phyloP scores from a whole-genome alignment of 352 stramenopile genomes.

The Globisporangium parvum region DNA sequence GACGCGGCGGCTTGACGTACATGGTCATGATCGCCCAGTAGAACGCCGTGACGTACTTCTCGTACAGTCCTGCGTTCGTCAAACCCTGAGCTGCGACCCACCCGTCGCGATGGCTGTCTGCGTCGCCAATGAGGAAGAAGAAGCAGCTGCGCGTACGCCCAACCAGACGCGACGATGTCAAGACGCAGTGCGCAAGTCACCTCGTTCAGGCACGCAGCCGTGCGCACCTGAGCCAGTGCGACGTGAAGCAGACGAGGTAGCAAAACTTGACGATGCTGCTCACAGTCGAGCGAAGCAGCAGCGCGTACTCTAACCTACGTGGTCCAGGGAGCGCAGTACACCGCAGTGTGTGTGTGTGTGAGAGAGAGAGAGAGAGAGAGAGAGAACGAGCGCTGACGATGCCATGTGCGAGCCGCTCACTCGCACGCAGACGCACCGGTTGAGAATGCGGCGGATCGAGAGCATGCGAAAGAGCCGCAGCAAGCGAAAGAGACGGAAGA shows the following conservation, averaged over 20 bases:
- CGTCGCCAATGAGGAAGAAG: conserved; percentile 45
- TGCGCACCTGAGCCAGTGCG: conserved; percentile 55
- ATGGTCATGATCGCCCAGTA: conserved; percentile 73
- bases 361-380: too few species aligned
- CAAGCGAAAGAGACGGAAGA: conserved; percentile 58
- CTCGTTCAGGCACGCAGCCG: too few species aligned
- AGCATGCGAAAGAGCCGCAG: conserved; percentile 63
- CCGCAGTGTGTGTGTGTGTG: not conserved
- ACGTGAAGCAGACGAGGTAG: conserved; percentile 63
- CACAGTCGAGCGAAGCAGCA: conserved; percentile 70
- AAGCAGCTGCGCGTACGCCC: too few species aligned
- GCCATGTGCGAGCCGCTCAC: not conserved
- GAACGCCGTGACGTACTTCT: conserved; percentile 50
- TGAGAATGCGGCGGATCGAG: conserved; percentile 58
- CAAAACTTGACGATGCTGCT: conserved; percentile 60
- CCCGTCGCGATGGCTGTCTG: conserved; percentile 19
- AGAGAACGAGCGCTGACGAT: too few species aligned
- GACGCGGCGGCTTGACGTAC: conserved; percentile 21
- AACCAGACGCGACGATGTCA: too few species aligned
- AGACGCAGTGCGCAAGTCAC: too few species aligned
- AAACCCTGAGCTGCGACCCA: conserved; percentile 44
- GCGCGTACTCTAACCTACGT: conserved; percentile 24
- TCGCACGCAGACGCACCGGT: conserved; percentile 15
- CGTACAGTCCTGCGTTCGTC: conserved; percentile 17
- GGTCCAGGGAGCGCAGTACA: not conserved